These are phyloP conservation scores for Alternaria solani DNA, from an alignment of 2,329 filamentous ascomycete genomes.

Conservation along the genomic window DNA sequence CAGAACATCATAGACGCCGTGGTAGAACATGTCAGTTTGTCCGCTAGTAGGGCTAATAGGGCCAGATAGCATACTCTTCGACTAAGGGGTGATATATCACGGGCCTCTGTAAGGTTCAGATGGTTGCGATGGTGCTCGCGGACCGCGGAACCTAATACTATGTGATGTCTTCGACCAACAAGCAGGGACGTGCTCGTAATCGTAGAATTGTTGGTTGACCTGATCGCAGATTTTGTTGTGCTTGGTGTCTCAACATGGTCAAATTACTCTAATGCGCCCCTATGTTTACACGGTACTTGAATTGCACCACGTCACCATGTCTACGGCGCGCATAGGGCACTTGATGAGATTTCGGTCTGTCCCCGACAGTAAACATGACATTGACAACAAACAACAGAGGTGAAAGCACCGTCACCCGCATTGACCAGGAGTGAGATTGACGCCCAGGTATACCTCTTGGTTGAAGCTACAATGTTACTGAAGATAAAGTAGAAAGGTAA, in stretches of 20 bases:
- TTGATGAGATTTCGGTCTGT: neutral
- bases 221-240: neutral
- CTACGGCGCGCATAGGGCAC: neutral
- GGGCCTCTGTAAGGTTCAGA: slow-evolving; percentile 3
- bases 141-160: slow-evolving; percentile 1
- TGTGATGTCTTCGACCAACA: neutral
- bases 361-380: neutral
- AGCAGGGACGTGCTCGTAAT: neutral
- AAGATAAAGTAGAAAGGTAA: neutral
- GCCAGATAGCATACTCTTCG: neutral
- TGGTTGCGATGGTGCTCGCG: slow-evolving; percentile 2
- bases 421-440: neutral
- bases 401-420: neutral
- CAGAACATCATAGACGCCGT: neutral
- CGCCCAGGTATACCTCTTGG: neutral
- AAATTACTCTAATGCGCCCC: neutral
- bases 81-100: slow-evolving; percentile 3
- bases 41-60: neutral
- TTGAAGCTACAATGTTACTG: neutral
- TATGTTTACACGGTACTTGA: neutral
- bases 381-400: too few species aligned
- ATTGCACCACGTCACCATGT: neutral
- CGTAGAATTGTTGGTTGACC: neutral
- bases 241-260: slow-evolving; percentile 1
- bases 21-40: neutral